Conservation (phyloP, 2,329 filamentous ascomycete genomes). For the Trichophyton verrucosum region DNA sequence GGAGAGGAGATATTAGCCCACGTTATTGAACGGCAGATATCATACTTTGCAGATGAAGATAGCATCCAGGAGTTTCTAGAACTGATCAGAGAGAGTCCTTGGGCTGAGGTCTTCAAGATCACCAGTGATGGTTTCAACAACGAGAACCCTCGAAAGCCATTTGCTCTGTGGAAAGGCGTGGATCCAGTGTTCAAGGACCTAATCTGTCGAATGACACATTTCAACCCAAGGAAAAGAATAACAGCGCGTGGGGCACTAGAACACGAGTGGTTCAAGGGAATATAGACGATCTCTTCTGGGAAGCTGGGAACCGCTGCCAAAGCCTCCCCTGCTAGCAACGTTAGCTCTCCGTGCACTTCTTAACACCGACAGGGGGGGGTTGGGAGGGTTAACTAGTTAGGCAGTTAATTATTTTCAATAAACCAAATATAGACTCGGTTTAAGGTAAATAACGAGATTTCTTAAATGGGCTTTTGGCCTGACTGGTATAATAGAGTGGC, state of each 20-base stretch:
- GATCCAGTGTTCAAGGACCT: conserved; percentile 22
- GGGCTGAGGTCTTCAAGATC: conserved; percentile 27
- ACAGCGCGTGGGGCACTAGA: conserved; percentile 21
- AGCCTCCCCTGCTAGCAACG: neutral
- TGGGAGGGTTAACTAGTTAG: too few relatives aligned
- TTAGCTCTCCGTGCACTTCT: neutral
- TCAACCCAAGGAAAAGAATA: conserved; percentile 20
- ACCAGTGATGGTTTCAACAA: conserved; percentile 30
- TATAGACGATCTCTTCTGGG: neutral
- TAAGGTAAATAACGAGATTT: too few relatives aligned
- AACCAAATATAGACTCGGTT: too few relatives aligned
- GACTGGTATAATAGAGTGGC: too few relatives aligned
- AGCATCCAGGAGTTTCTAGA: conserved; percentile 27
- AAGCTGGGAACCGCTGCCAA: neutral
- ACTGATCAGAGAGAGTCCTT: conserved; percentile 22
- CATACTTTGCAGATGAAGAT: conserved; percentile 35
- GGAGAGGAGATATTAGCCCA: conserved; percentile 25
- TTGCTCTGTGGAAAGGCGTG: conserved; percentile 29
- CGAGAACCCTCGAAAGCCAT: conserved; percentile 33
- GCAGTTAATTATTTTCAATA: too few relatives aligned
- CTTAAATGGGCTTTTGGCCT: too few relatives aligned
- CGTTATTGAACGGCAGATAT: conserved; percentile 36
- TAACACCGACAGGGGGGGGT: neutral
- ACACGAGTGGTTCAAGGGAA: conserved; percentile 20
- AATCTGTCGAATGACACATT: conserved; percentile 21